Evolutionary conservation across 495 filamentous ascomycete genomes (phyloP).

Genomic region (Hypoxylon fragiforme): DNA sequence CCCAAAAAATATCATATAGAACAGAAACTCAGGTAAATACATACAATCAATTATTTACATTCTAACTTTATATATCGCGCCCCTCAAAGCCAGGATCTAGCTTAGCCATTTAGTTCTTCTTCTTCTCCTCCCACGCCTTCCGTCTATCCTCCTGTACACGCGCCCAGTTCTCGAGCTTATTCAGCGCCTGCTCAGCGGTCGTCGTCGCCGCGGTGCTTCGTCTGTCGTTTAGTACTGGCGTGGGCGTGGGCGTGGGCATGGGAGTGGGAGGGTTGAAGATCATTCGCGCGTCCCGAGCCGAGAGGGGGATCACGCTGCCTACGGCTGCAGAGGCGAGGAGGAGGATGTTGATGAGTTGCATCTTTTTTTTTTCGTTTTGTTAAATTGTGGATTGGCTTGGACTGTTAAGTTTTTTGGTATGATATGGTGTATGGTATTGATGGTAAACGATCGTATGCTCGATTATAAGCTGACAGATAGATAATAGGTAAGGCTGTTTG

Average conservation of each 20-base stretch:
- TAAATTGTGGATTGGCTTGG: too few species aligned
- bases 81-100: constrained; percentile 16
- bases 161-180: constrained; percentile 24
- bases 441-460: too few species aligned
- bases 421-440: too few species aligned
- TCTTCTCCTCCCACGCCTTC: constrained; percentile 9
- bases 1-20: too few species aligned
- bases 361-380: too few species aligned
- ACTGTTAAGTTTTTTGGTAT: too few species aligned
- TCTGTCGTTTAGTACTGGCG: too few species aligned
- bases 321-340: constrained; percentile 17
- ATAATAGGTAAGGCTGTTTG: constrained; percentile 1
- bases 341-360: constrained; percentile 27
- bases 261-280: background rate
- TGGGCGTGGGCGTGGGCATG: too few species aligned
- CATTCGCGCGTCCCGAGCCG: background rate
- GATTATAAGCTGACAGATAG: too few species aligned
- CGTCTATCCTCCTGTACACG: constrained; percentile 30
- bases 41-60: background rate
- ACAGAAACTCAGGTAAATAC: too few species aligned
- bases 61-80: too few species aligned
- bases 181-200: constrained; percentile 11
- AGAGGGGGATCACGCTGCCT: constrained; percentile 23
- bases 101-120: constrained; percentile 14
- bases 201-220: background rate